Evolutionary conservation across 2,329 filamentous ascomycete species (phyloP).

Genomic region (Paraconiothyrium sp.): DNA sequence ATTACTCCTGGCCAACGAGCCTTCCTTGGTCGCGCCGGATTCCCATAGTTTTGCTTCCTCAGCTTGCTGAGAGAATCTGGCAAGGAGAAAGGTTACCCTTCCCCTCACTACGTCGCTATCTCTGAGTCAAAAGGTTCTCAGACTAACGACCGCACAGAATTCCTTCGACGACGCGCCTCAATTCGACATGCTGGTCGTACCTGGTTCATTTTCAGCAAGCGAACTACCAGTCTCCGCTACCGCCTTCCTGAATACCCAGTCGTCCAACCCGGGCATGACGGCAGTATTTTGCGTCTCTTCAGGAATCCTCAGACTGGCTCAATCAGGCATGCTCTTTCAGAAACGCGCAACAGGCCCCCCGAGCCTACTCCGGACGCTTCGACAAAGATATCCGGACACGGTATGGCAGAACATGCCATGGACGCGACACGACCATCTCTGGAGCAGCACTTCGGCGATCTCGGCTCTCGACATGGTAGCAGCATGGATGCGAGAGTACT

Average conservation of each 20-base stretch:
- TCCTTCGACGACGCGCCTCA: slow-evolving; percentile 47
- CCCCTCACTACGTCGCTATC: slow-evolving; percentile 17
- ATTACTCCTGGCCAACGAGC: slow-evolving; percentile 44
- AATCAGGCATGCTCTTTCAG: slow-evolving; percentile 39
- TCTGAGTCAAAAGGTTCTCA: neutral
- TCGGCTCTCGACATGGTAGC: slow-evolving; percentile 46
- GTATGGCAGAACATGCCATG: slow-evolving; percentile 41
- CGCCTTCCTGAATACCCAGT: slow-evolving; percentile 40
- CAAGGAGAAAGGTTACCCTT: slow-evolving; percentile 50
- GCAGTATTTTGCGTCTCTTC: slow-evolving; percentile 46
- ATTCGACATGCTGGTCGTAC: slow-evolving; percentile 48
- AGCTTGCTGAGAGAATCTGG: slow-evolving; percentile 47
- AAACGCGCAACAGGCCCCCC: slow-evolving; percentile 40
- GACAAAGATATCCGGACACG: slow-evolving; percentile 39
- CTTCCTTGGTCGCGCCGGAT: slow-evolving; percentile 45
- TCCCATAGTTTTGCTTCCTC: slow-evolving; percentile 39
- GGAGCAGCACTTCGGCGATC: slow-evolving; percentile 44
- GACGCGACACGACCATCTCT: slow-evolving; percentile 43
- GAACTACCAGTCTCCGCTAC: slow-evolving; percentile 34
- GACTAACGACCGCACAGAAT: slow-evolving; percentile 40
- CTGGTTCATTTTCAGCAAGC: slow-evolving; percentile 39
- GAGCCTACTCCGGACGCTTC: slow-evolving; percentile 36
- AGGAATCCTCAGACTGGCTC: slow-evolving; percentile 40
- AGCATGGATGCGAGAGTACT: slow-evolving; percentile 48
- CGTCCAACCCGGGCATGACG: slow-evolving; percentile 32